Conservation (phyloP, 1,284 basidiomycete species). For the Rhodotorula mucilaginosa region DNA sequence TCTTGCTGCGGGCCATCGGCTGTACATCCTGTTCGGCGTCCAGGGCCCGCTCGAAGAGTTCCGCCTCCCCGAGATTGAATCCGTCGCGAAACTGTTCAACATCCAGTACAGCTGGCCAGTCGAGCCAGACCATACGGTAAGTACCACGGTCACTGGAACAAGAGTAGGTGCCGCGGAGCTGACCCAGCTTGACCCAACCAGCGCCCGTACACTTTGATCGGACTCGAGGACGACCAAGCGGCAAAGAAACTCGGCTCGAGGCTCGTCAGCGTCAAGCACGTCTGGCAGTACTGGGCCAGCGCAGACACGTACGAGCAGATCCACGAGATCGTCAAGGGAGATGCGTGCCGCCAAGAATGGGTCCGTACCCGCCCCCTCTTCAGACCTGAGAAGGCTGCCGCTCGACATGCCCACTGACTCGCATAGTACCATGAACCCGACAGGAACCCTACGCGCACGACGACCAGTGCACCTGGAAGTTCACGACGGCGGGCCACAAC, state of each 20-base stretch:
- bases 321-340: conserved; percentile 27
- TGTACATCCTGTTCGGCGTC: conserved; percentile 37
- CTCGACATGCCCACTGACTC: background rate
- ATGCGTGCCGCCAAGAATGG: conserved; percentile 5
- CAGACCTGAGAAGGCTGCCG: too few species aligned
- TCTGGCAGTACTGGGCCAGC: conserved; percentile 49
- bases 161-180: too few species aligned
- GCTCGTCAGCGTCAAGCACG: conserved; percentile 78
- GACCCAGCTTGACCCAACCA: conserved; percentile 8
- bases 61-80: conserved; percentile 39
- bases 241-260: conserved; percentile 69
- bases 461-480: conserved; percentile 70
- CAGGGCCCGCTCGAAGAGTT: conserved; percentile 37
- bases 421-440: background rate
- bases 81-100: conserved; percentile 29
- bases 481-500: conserved; percentile 73
- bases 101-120: conserved; percentile 26
- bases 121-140: conserved; percentile 12
- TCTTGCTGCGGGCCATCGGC: background rate
- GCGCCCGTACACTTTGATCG: conserved; percentile 70
- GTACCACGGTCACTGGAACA: too few species aligned
- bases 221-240: conserved; percentile 68
- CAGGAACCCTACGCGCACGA: conserved; percentile 60
- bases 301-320: conserved; percentile 44
- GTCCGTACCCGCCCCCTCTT: conserved; percentile 25